Evolutionary conservation across 352 stramenopile genomes (phyloP), one percentile per base, ranked within the genome.

Genomic region (Globisporangium lucens): DNA sequence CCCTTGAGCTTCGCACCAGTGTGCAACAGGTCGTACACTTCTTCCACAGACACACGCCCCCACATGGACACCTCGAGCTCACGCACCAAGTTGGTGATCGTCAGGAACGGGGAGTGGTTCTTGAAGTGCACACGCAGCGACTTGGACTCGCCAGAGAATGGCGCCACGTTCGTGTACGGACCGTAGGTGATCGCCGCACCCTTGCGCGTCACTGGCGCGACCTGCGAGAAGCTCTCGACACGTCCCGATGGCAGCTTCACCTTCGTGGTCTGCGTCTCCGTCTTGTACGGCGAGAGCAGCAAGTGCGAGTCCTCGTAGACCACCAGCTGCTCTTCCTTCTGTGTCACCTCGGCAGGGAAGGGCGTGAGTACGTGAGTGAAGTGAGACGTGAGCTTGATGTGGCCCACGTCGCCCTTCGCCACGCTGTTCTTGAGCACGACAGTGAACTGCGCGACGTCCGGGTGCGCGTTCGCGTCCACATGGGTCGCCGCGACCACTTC

Each of bases 11-110:
- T 85, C 38, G 89, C 89, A 41, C 89, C 89, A 46, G 89, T 93
- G 81, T 97, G 86, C 56, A 87, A 74, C 70, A 96, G 58, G 70
- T 96, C 89, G 69, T 94, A 94, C 41, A 96, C 87, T 61, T 97
- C 89, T 66, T 97, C 89, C 29, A 95, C 78, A 3, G 87, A 90
- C 63, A 97, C 87, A 67, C 86, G 85, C 30, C 89, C 89, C 89
- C 89, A 97, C 85, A 95, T 93, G 41, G 87, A 95, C 63, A 97
- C 85, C 82, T 97, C 89, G 63, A 97, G 82, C 70, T 96, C 89
- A 64, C 89, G 89, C 22, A 88, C 83, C 24, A 96, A 77, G 58
- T 85, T 89, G 27, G 84, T 93, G 17, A 95, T 79, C 13, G 89
- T 97, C 66, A 94, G 65, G 72, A 97, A 97, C 33, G 89, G 89